phyloP scores from a whole-genome alignment of 2,329 filamentous ascomycete genomes.

The Phyllosticta paracitricarpa region DNA sequence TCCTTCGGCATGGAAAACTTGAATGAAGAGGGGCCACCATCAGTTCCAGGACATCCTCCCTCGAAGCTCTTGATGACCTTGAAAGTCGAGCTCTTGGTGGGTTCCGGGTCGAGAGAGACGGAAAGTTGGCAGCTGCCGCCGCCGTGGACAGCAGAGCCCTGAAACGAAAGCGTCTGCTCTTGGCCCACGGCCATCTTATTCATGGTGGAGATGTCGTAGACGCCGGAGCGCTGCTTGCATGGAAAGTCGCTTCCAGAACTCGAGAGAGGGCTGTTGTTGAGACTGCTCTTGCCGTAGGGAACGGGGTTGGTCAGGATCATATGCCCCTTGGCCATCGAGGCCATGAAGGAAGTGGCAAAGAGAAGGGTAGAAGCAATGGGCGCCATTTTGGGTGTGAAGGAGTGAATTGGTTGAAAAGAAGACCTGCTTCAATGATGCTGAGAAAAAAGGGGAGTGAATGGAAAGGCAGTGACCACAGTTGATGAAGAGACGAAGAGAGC shows the following conservation, averaged over 20 bases:
- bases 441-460: not conserved
- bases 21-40: slow-evolving; percentile 58
- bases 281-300: slow-evolving; percentile 45
- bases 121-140: slow-evolving; percentile 86
- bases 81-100: slow-evolving; percentile 58
- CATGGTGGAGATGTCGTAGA: slow-evolving; percentile 37
- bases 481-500: not conserved
- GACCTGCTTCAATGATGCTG: not conserved
- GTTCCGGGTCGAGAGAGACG: slow-evolving; percentile 64
- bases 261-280: slow-evolving; percentile 56
- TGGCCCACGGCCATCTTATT: slow-evolving; percentile 58
- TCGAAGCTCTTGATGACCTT: slow-evolving; percentile 85
- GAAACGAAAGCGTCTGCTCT: slow-evolving; percentile 52
- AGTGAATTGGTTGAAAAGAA: not conserved
- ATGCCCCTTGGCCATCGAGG: slow-evolving; percentile 56
- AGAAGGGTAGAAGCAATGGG: slow-evolving; percentile 12
- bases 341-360: slow-evolving; percentile 35
- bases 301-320: slow-evolving; percentile 61
- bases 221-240: slow-evolving; percentile 54
- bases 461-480: not conserved
- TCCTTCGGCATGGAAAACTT: slow-evolving; percentile 60
- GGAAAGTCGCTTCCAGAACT: slow-evolving; percentile 60
- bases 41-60: slow-evolving; percentile 63
- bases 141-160: slow-evolving; percentile 68
- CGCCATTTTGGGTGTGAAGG: not conserved